Evolutionary conservation across 1,139 yeast genomes (phyloP).

Genomic region (Candida mesenterica): DNA sequence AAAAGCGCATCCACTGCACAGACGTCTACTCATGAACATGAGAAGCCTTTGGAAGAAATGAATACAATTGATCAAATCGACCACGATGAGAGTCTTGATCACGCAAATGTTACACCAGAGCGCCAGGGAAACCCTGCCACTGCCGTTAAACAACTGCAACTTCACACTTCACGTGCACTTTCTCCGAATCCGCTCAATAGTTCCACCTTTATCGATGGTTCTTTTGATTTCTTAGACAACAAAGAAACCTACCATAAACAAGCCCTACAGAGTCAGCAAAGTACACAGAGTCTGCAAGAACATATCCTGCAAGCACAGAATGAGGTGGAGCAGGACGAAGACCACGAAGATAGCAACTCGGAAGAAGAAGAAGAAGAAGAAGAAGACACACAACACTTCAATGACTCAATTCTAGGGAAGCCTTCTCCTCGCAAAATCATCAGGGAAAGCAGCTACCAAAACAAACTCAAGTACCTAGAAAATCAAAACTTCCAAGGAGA

Average conservation of each 20-base stretch:
- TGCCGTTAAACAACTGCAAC: too few species aligned
- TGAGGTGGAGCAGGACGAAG: conserved; percentile 9
- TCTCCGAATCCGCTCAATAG: background rate
- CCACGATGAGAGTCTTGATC: too few species aligned
- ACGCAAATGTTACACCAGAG: too few species aligned
- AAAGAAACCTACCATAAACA: too few species aligned
- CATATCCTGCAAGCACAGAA: too few species aligned
- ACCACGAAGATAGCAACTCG: background rate
- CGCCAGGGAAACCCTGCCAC: too few species aligned
- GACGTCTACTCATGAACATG: conserved; percentile 12
- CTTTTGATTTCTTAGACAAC: background rate
- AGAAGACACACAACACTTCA: background rate
- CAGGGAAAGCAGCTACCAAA: conserved; percentile 23
- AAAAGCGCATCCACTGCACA: conserved; percentile 14
- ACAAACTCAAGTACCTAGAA: conserved; percentile 34
- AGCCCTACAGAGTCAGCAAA: too few species aligned
- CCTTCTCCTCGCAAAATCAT: conserved; percentile 12
- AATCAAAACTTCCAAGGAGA: conserved; percentile 33
- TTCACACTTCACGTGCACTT: too few species aligned
- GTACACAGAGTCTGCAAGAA: too few species aligned
- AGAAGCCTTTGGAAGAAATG: conserved; percentile 5
- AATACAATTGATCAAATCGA: too few species aligned
- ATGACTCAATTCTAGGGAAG: conserved; percentile 7
- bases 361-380: conserved; percentile 2
- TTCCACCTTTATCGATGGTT: background rate